Evolutionary conservation across 306 rosid genomes (phyloP).

Genomic region (Rosa rugosa): DNA sequence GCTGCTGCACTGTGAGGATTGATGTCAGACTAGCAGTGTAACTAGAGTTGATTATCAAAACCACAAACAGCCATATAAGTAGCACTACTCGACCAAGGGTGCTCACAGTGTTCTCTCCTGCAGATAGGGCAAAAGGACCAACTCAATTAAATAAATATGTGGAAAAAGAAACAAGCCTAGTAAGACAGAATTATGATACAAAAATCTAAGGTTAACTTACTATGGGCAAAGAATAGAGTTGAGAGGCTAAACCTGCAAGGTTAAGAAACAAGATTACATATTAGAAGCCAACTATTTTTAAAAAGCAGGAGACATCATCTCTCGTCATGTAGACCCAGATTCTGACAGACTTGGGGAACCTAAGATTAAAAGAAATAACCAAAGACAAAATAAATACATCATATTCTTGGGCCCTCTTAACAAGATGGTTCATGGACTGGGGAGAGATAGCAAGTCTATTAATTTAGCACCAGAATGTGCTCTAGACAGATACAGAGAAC

Average conservation of each 20-base stretch:
- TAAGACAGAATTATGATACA: not conserved
- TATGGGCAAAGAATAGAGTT: slow-evolving; percentile 88
- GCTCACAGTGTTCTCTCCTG: slow-evolving; percentile 96
- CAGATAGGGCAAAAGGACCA: slow-evolving; percentile 28
- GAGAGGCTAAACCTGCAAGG: slow-evolving; percentile 96
- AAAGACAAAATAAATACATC: not conserved
- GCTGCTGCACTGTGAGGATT: slow-evolving; percentile 90
- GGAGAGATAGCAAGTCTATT: not conserved
- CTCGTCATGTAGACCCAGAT: not conserved
- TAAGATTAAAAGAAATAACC: not conserved
- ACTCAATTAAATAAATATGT: slow-evolving; percentile 15
- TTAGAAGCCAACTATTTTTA: slow-evolving; percentile 14
- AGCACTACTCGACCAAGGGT: slow-evolving; percentile 81
- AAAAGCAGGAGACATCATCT: not conserved
- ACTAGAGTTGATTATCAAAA: slow-evolving; percentile 90
- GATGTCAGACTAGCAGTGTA: slow-evolving; percentile 99
- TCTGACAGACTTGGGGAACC: not conserved
- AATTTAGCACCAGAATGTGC: not conserved
- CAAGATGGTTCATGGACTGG: too few species aligned
- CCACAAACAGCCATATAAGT: slow-evolving; percentile 91
- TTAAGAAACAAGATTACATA: slow-evolving; percentile 32
- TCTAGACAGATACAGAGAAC: not conserved
- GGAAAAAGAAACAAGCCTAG: slow-evolving; percentile 9
- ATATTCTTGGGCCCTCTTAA: not conserved
- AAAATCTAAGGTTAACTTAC: slow-evolving; percentile 51